Evolutionary conservation across 2,329 filamentous ascomycete genomes (phyloP).

Genomic region (Arachnomyces sp.): DNA sequence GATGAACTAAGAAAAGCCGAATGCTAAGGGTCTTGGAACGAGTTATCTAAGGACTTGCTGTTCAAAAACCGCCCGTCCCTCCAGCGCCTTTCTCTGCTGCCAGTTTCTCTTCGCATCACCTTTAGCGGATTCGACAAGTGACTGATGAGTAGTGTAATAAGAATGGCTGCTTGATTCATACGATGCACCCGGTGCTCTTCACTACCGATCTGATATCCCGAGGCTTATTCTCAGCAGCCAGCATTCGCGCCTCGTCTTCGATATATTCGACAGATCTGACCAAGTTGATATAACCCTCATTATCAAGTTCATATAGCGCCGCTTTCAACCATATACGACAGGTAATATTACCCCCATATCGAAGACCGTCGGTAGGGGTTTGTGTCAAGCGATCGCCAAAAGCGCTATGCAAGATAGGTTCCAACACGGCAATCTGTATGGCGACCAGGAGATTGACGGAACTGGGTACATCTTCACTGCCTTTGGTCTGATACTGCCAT

Average conservation of each 20-base stretch:
- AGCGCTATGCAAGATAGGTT: slow-evolving; percentile 11
- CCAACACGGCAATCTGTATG: slow-evolving; percentile 16
- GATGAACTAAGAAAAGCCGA: no score
- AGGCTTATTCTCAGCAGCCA: no score
- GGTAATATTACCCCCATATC: slow-evolving; percentile 13
- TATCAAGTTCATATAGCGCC: slow-evolving; percentile 18
- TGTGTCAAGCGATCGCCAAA: slow-evolving; percentile 11
- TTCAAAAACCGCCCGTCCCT: no score
- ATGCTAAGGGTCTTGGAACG: no score
- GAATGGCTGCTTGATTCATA: no score
- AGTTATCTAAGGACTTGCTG: no score
- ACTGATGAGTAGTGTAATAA: no score
- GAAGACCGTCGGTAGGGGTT: slow-evolving; percentile 13
- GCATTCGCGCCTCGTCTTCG: slow-evolving; percentile 13
- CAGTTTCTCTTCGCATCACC: no score
- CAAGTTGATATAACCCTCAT: slow-evolving; percentile 18
- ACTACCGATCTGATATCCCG: no score
- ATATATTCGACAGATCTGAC: slow-evolving; percentile 9
- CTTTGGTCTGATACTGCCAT: slow-evolving; percentile 14
- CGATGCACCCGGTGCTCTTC: no score
- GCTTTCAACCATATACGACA: slow-evolving; percentile 20
- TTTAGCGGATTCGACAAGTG: no score
- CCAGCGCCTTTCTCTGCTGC: no score
- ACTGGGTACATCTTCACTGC: slow-evolving; percentile 5
- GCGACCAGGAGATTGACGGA: slow-evolving; percentile 12